These are phyloP conservation scores for Melampsora americana DNA, from an alignment of 1,284 basidiomycete species.

Conservation along the genomic window DNA sequence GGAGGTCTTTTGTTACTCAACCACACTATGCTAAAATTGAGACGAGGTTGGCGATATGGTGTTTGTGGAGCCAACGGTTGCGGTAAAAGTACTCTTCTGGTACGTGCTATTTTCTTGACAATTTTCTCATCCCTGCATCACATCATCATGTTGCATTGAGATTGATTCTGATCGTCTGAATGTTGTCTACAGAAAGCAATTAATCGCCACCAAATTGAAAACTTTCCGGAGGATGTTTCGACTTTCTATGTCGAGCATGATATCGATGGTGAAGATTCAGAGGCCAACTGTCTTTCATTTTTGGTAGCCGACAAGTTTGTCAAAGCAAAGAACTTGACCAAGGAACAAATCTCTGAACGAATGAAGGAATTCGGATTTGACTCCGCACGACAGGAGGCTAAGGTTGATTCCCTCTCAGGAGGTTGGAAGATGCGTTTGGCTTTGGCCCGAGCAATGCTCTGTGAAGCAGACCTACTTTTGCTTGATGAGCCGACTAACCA, in stretches of 20 bases:
- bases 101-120: conserved; percentile 45
- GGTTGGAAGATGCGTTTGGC: conserved; percentile 92
- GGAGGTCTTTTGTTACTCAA: conserved; percentile 92
- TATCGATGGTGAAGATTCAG: conserved; percentile 53
- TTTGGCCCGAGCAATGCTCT: conserved; percentile 91
- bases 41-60: conserved; percentile 88
- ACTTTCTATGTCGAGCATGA: conserved; percentile 54
- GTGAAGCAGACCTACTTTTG: conserved; percentile 88
- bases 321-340: conserved; percentile 55
- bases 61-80: conserved; percentile 93
- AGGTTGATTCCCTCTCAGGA: conserved; percentile 86
- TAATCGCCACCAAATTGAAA: conserved; percentile 54
- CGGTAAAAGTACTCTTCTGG: conserved; percentile 94
- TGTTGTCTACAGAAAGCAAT: conserved; percentile 47
- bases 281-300: conserved; percentile 50
- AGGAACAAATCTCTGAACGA: conserved; percentile 65
- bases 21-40: conserved; percentile 84
- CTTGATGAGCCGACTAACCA: conserved; percentile 93
- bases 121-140: conserved; percentile 21
- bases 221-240: conserved; percentile 52
- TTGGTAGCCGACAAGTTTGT: conserved; percentile 52
- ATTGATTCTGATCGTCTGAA: conserved; percentile 10
- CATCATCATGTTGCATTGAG: conserved; percentile 39
- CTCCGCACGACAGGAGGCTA: conserved; percentile 75
- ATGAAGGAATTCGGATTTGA: conserved; percentile 87